Conservation (phyloP, 1,284 basidiomycete genomes). For the Ustilago crameri region DNA sequence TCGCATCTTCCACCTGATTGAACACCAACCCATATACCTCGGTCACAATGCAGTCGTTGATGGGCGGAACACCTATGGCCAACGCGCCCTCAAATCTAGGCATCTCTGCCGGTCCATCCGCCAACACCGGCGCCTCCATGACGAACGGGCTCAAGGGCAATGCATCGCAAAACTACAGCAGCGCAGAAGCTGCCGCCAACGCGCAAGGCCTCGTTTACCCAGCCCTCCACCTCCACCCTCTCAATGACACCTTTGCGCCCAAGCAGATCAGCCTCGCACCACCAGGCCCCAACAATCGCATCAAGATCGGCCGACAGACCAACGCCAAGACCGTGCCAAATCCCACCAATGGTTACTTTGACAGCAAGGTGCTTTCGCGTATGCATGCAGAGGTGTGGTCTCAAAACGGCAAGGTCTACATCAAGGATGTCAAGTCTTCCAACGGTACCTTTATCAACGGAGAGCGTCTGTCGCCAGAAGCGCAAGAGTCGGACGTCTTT, state of each 20-base stretch:
- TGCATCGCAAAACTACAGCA: slow-evolving; percentile 17
- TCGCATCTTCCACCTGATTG: not conserved
- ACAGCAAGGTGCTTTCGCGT: slow-evolving; percentile 93
- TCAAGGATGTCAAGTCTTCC: slow-evolving; percentile 97
- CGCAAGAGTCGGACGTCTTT: slow-evolving; percentile 89
- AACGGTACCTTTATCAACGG: slow-evolving; percentile 99
- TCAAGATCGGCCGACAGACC: slow-evolving; percentile 97
- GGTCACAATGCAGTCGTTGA: slow-evolving; percentile 43
- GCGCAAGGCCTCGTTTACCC: slow-evolving; percentile 60
- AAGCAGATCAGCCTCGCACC: slow-evolving; percentile 89
- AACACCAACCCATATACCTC: not conserved
- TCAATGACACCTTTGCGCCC: slow-evolving; percentile 94
- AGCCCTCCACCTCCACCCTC: slow-evolving; percentile 78
- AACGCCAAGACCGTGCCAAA: slow-evolving; percentile 95
- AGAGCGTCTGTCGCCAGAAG: slow-evolving; percentile 88
- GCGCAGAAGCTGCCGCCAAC: slow-evolving; percentile 41
- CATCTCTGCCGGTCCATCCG: slow-evolving; percentile 32
- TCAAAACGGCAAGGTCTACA: slow-evolving; percentile 83
- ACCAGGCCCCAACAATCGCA: slow-evolving; percentile 71
- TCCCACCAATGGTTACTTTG: slow-evolving; percentile 95
- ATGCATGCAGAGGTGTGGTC: slow-evolving; percentile 99
- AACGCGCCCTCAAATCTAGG: slow-evolving; percentile 53
- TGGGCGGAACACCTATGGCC: slow-evolving; percentile 50
- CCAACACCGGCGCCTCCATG: slow-evolving; percentile 4
- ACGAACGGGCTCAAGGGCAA: slow-evolving; percentile 25